Conservation (phyloP, 2,329 filamentous ascomycete genomes). For the Botryotinia globosa region DNA sequence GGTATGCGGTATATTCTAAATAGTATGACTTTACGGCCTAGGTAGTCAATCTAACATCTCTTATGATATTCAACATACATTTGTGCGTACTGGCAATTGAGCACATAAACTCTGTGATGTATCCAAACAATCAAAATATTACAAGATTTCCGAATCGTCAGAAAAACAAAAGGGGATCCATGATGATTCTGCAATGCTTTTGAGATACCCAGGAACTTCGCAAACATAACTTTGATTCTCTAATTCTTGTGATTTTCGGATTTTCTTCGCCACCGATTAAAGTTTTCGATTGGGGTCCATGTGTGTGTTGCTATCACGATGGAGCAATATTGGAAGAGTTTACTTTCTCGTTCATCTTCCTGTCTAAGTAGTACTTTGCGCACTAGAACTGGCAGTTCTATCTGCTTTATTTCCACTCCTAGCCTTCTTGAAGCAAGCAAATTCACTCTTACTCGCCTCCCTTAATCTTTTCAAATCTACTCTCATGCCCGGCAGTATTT, state of each 20-base stretch:
- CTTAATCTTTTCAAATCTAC: slow-evolving; percentile 78
- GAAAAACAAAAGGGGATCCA: background rate
- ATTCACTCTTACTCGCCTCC: slow-evolving; percentile 80
- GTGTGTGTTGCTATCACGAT: background rate
- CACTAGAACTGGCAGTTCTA: slow-evolving; percentile 7
- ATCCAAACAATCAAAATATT: background rate
- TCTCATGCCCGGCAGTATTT: slow-evolving; percentile 86
- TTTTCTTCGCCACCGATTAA: background rate
- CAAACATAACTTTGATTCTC: background rate
- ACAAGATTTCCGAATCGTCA: background rate
- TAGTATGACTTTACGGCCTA: background rate
- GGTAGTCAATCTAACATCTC: background rate
- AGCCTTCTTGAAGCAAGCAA: slow-evolving; percentile 74
- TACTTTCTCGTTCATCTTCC: background rate
- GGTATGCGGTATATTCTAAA: background rate
- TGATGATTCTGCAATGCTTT: background rate
- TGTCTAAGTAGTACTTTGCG: background rate
- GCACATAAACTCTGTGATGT: background rate
- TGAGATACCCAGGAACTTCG: background rate
- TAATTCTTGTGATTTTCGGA: background rate
- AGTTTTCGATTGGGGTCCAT: background rate
- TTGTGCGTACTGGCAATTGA: background rate
- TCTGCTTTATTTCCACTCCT: slow-evolving; percentile 27
- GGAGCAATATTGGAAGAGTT: background rate
- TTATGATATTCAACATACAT: background rate